Conservation (phyloP, 2,329 filamentous ascomycete genomes). For the Blastomyces gilchristii region DNA sequence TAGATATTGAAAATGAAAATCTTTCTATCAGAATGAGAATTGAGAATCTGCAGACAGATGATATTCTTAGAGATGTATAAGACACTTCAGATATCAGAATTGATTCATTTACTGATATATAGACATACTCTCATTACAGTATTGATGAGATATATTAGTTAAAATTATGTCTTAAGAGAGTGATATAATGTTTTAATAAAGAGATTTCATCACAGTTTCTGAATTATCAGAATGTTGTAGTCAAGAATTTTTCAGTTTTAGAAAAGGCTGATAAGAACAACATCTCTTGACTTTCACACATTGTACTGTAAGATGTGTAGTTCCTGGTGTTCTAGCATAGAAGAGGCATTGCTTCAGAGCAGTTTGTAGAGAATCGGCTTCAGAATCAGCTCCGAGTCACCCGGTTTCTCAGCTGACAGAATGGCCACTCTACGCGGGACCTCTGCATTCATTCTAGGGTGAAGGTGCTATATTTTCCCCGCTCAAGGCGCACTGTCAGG, state of each 20-base stretch:
- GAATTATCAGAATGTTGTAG: constrained; percentile 20
- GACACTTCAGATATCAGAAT: constrained; percentile 14
- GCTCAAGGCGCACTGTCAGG: too few relatives aligned
- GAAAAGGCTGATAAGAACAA: constrained; percentile 19
- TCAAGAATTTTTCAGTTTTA: constrained; percentile 13
- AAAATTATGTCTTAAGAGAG: constrained; percentile 14
- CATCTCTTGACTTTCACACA: constrained; percentile 17
- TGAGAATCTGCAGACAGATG: too few relatives aligned
- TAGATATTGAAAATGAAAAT: constrained; percentile 13
- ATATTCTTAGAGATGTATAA: constrained; percentile 15
- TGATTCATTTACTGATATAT: constrained; percentile 17
- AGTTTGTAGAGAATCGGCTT: not conserved
- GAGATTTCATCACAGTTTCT: constrained; percentile 20
- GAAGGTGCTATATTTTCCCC: too few relatives aligned
- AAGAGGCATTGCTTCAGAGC: not conserved
- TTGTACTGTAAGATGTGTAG: constrained; percentile 22
- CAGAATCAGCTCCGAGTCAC: not conserved
- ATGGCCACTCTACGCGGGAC: not conserved
- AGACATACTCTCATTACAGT: constrained; percentile 15
- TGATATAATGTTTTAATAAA: constrained; percentile 19
- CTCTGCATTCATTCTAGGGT: not conserved
- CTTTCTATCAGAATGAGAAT: not conserved
- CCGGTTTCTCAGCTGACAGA: not conserved
- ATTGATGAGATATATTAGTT: constrained; percentile 16
- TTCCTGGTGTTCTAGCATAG: constrained; percentile 1